Base-by-base conservation (phyloP, 768 basidiomycete species). In the Calocera cornea region DNA sequence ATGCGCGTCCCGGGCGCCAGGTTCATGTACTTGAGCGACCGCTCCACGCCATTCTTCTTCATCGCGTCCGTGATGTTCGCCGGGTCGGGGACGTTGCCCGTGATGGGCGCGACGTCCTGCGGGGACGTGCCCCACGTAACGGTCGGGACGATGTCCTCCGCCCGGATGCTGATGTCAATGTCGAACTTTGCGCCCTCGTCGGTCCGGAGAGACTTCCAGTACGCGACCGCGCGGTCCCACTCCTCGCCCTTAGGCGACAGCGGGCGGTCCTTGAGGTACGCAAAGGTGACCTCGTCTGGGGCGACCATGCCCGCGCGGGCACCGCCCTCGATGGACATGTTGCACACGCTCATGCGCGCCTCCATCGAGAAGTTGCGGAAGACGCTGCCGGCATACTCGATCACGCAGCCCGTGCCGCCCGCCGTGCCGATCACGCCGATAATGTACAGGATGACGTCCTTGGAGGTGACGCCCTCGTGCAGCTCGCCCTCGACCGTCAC, bases 311-410 rank as follows among this genome's bases (percentile, higher is more conserved):
- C 92, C 12, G 92, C 92, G 72, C 92, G 85, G 71, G 92, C 92
- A 72, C 92, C 92, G 67, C 87, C 92, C 76, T 95, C 92, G 73
- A 95, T 94, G 68, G 91, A 93, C 92, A 95, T 94, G 78, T 95
- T 95, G 79, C 92, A 93, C 69, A 87, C 86, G 72, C 87, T 89
- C 89, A 89, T 92, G 64, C 92, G 86, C 41, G 89, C 90, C 76
- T 95, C 92, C 89, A 94, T 92, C 73, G 87, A 87, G 73, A 92
- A 86, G 22, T 80, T 82, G 68, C 89, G 87, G 78, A 92, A 89
- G 66, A 91, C 88, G 8, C 87, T 89, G n/a, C 92, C 92, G 67
- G 90, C 86, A 73, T 89, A 95, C 77, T 95, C 92, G 74, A 95
- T 92, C 68, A 93, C 91, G 71, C 82, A 84, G n/a, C 91, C 92